Evolutionary conservation across 768 basidiomycete species (phyloP).

Genomic region (Dacryopinax spathularia): DNA sequence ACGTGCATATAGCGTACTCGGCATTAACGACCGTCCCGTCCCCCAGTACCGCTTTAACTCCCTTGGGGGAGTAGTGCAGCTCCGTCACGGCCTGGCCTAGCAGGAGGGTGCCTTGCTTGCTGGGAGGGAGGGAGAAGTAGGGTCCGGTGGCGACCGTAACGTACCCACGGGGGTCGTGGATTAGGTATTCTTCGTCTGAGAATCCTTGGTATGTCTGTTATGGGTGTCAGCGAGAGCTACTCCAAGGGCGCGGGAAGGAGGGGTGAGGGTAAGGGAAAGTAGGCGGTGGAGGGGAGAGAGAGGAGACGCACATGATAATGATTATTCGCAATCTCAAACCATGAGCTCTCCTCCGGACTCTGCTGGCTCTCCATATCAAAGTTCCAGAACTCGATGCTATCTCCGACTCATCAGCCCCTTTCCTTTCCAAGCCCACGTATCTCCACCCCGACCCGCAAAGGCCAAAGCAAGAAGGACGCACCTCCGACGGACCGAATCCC

Average conservation of each 20-base stretch:
- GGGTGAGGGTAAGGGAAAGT: neutral
- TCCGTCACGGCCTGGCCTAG: neutral
- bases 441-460: no score
- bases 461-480: neutral
- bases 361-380: slow-evolving; percentile 5
- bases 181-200: neutral
- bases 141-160: neutral
- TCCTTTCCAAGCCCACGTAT: no score
- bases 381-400: slow-evolving; percentile 1
- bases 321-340: neutral
- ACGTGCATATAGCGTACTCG: slow-evolving; percentile 50
- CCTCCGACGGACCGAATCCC: neutral
- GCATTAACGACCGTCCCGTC: slow-evolving; percentile 34
- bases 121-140: neutral
- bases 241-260: no score
- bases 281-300: neutral
- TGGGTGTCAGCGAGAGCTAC: no score
- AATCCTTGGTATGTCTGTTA: neutral
- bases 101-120: neutral
- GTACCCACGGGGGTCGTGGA: neutral
- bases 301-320: neutral
- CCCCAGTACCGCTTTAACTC: neutral
- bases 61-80: neutral
- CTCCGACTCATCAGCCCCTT: neutral
- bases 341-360: neutral